Evolutionary conservation across 306 rosid species (phyloP), one percentile per base, ranked within the genome.

Genomic region (Cajanus cajan): DNA sequence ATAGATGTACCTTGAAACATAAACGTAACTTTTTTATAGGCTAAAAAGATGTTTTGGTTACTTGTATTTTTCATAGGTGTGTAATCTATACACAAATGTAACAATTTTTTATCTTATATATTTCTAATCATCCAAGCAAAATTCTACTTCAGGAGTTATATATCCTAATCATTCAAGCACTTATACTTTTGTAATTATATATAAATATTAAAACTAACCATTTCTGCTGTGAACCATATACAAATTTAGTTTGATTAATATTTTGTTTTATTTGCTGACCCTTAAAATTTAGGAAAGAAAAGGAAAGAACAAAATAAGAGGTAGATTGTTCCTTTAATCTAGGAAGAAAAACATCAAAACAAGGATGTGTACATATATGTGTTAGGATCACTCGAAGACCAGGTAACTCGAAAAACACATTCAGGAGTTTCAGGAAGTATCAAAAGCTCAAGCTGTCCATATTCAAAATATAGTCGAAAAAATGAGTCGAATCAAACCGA

Each of bases 341-440:
- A 43, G 79, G 86, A 82, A 48, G 39, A 82, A 16, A 64, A 59
- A 63, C n/a, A 28, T 28, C 3, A 28, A 62, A 6, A 28, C 54
- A 54, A 11, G 13, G 12, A 25, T 57, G 34, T 52, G 44, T n/a
- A n/a, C n/a, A n/a, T n/a, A n/a, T n/a, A n/a, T n/a, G n/a, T n/a
- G n/a, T n/a, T n/a, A n/a, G n/a, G n/a, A n/a, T n/a, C n/a, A n/a
- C n/a, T n/a, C n/a, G n/a, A n/a, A n/a, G n/a, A n/a, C n/a, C n/a
- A n/a, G n/a, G n/a, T n/a, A n/a, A n/a, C n/a, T n/a, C n/a, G n/a
- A n/a, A n/a, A n/a, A n/a, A n/a, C n/a, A n/a, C n/a, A n/a, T n/a
- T n/a, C n/a, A n/a, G n/a, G n/a, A n/a, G n/a, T n/a, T n/a, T n/a
- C n/a, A n/a, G n/a, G n/a, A n/a, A n/a, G n/a, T n/a, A n/a, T n/a